phyloP scores from a whole-genome alignment of 441 rosid genomes.

The Erodium moschatum region DNA sequence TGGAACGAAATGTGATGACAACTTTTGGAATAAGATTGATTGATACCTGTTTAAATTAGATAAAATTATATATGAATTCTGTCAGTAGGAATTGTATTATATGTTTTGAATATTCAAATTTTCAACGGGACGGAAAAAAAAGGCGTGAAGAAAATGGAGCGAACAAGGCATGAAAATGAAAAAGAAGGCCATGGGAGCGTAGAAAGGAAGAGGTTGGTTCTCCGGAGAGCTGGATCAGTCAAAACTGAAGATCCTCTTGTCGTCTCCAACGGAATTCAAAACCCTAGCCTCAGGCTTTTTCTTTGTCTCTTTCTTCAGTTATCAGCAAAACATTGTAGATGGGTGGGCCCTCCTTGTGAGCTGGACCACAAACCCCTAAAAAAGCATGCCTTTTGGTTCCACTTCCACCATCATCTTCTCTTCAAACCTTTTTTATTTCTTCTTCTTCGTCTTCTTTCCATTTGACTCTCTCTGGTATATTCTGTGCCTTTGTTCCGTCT shows the following conservation, averaged over 20 bases:
- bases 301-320: slow-evolving; percentile 6
- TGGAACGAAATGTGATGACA: no score
- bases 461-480: background rate
- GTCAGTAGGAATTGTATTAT: no score
- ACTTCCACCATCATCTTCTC: background rate
- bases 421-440: background rate
- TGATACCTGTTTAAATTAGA: no score
- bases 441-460: no score
- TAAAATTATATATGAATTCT: no score
- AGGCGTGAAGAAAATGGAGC: no score
- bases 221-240: background rate
- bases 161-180: no score
- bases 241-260: background rate
- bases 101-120: no score
- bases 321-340: background rate
- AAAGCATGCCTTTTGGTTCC: background rate
- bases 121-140: no score
- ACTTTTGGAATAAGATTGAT: no score
- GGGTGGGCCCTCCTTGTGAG: background rate
- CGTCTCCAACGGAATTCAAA: background rate
- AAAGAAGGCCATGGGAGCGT: no score
- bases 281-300: background rate
- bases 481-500: slow-evolving; percentile 1
- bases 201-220: no score
- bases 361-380: background rate